A percentile compares a stretch with the other conserved stretches of the same genome.
phyloP scores from a whole-genome alignment of 106 monocot species.

The Amphibolis antarctica region DNA sequence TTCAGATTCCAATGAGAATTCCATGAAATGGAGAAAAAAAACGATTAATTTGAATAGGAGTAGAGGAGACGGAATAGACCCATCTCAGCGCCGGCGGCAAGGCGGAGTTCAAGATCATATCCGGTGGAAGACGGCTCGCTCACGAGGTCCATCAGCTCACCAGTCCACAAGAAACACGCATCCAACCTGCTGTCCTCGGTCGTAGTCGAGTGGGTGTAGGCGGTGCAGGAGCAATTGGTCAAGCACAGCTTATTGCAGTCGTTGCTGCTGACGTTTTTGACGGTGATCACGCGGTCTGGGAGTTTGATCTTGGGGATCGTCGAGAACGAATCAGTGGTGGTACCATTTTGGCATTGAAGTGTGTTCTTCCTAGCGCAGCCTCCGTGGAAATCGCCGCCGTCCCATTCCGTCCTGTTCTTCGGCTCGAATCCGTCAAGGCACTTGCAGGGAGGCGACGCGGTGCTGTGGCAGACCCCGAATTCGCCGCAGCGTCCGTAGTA shows the following conservation, averaged over 20 bases:
- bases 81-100: constrained; percentile 1
- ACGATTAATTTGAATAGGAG: not conserved
- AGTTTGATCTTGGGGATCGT: constrained; percentile 10
- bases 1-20: not conserved
- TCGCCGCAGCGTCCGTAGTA: constrained; percentile 17
- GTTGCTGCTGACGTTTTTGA: not conserved
- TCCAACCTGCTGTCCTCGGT: not conserved
- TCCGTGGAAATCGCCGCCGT: constrained; percentile 1
- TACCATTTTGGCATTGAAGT: constrained; percentile 8
- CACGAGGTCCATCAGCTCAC: constrained; percentile 14
- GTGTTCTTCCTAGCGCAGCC: constrained; percentile 16
- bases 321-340: constrained; percentile 7
- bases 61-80: not conserved
- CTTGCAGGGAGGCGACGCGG: not conserved
- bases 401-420: constrained; percentile 6
- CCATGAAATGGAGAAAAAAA: not conserved
- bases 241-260: constrained; percentile 17
- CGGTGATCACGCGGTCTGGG: not conserved
- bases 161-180: constrained; percentile 23
- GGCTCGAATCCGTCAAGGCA: constrained; percentile 25
- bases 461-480: constrained; percentile 16
- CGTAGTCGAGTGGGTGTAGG: constrained; percentile 13
- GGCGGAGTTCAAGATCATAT: constrained; percentile 13
- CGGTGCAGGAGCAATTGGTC: constrained; percentile 12
- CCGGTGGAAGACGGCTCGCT: not conserved